Conservation (phyloP, 805 yeast genomes). For the Wickerhamiella sorbophila region DNA sequence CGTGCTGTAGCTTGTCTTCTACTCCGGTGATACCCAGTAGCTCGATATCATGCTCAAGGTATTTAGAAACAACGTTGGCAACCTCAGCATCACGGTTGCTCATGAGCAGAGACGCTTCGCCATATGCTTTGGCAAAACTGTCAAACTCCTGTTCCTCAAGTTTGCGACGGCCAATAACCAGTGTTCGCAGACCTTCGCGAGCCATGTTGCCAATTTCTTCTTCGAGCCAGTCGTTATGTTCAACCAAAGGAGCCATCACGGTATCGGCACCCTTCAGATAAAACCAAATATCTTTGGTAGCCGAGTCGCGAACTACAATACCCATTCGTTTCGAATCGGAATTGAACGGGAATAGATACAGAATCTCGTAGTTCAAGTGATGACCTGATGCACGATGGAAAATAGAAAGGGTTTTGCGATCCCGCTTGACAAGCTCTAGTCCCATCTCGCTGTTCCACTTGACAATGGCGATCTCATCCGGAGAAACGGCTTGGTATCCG, state of each 20-base stretch:
- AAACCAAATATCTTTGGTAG: conserved; percentile 61
- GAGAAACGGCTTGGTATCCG: conserved; percentile 94
- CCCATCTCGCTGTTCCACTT: conserved; percentile 83
- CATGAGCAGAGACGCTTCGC: conserved; percentile 67
- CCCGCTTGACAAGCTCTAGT: conserved; percentile 63
- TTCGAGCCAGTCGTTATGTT: conserved; percentile 85
- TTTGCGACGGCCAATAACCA: conserved; percentile 82
- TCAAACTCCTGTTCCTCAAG: conserved; percentile 40
- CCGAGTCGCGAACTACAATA: conserved; percentile 49
- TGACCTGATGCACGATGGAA: conserved; percentile 43
- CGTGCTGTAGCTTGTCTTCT: conserved; percentile 83
- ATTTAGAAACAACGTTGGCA: conserved; percentile 51
- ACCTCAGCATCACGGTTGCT: conserved; percentile 59
- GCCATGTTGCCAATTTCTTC: conserved; percentile 98
- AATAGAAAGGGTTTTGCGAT: conserved; percentile 58
- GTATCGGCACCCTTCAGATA: conserved; percentile 93
- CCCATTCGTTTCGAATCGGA: conserved; percentile 98
- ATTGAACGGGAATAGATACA: conserved; percentile 83
- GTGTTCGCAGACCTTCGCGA: conserved; percentile 89
- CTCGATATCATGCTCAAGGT: conserved; percentile 71
- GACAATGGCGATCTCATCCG: conserved; percentile 96
- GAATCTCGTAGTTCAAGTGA: conserved; percentile 42
- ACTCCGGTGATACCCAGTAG: conserved; percentile 91
- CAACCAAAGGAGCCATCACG: conserved; percentile 75
- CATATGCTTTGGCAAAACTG: conserved; percentile 48